Conservation (phyloP, 2,329 filamentous ascomycete species). For the Chrysosphaeria jannelii region DNA sequence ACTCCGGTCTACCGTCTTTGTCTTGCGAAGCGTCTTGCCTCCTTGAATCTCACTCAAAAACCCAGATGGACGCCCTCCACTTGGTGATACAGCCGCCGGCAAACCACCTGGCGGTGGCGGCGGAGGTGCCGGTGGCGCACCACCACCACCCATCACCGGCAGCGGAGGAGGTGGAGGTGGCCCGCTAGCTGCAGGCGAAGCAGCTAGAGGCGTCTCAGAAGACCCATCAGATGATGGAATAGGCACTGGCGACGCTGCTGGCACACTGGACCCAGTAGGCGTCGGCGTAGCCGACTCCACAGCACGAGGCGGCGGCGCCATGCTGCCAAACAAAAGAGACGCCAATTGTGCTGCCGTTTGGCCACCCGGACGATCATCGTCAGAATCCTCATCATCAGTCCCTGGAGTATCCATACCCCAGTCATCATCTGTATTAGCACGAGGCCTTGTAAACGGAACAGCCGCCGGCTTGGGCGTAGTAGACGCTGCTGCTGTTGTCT, state of each 20-base stretch:
- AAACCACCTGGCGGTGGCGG: slow-evolving; percentile 12
- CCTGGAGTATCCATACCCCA: slow-evolving; percentile 54
- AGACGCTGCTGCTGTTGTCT: slow-evolving; percentile 13
- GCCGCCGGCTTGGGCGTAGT: slow-evolving; percentile 18
- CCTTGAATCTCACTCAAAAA: slow-evolving; percentile 61
- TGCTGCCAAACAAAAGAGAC: slow-evolving; percentile 84
- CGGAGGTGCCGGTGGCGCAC: slow-evolving; percentile 10
- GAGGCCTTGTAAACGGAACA: slow-evolving; percentile 20
- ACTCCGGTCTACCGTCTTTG: slow-evolving; percentile 69
- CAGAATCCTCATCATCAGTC: slow-evolving; percentile 32
- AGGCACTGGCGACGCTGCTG: slow-evolving; percentile 7
- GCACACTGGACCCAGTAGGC: slow-evolving; percentile 6
- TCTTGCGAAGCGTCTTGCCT: slow-evolving; percentile 58
- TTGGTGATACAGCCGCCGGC: slow-evolving; percentile 12
- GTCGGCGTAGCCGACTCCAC: slow-evolving; percentile 3
- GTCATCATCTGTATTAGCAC: slow-evolving; percentile 30
- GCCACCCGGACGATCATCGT: slow-evolving; percentile 50
- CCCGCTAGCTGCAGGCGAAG: slow-evolving; percentile 6
- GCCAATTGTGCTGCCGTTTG: slow-evolving; percentile 74
- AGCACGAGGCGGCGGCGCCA: slow-evolving; percentile 49
- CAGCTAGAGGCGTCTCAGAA: slow-evolving; percentile 5
- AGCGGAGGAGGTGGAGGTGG: slow-evolving; percentile 12
- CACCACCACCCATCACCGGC: slow-evolving; percentile 8
- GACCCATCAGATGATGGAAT: slow-evolving; percentile 6
- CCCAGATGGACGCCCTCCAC: slow-evolving; percentile 20